Evolutionary conservation across 2,329 filamentous ascomycete genomes (phyloP).

Genomic region (Lachnellula subtilissima): DNA sequence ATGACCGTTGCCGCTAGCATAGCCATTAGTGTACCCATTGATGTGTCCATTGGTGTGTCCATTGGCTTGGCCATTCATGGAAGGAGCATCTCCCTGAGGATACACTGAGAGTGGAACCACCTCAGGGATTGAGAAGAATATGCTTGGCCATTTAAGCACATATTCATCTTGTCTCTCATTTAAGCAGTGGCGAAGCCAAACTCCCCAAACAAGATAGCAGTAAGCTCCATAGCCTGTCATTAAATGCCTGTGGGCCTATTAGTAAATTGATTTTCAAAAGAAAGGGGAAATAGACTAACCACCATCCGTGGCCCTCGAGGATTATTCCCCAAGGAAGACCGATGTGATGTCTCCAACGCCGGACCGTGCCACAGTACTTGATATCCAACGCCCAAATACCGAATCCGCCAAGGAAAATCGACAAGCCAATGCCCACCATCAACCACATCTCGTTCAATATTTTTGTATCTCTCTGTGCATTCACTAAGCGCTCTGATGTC

Average conservation of each 20-base stretch:
- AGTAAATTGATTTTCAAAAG: background rate
- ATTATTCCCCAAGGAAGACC: constrained; percentile 68
- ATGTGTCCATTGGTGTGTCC: constrained; percentile 10
- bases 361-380: constrained; percentile 45
- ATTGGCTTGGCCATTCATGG: constrained; percentile 10
- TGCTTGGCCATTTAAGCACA: constrained; percentile 56
- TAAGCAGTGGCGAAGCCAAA: constrained; percentile 65
- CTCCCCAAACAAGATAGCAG: constrained; percentile 67
- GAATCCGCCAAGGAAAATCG: constrained; percentile 62
- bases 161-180: constrained; percentile 64
- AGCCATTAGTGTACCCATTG: constrained; percentile 4
- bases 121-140: constrained; percentile 42
- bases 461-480: constrained; percentile 50
- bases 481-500: constrained; percentile 47
- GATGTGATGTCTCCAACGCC: constrained; percentile 52
- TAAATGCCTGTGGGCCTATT: constrained; percentile 47
- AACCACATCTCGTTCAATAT: constrained; percentile 65
- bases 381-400: constrained; percentile 66
- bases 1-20: constrained; percentile 6
- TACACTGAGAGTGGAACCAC: constrained; percentile 23
- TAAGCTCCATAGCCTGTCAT: constrained; percentile 69
- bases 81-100: constrained; percentile 3
- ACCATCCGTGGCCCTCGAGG: constrained; percentile 70
- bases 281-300: constrained; percentile 40
- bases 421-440: constrained; percentile 56